phyloP scores from a whole-genome alignment of 306 rosid genomes.

The Cicer yamashitae region DNA sequence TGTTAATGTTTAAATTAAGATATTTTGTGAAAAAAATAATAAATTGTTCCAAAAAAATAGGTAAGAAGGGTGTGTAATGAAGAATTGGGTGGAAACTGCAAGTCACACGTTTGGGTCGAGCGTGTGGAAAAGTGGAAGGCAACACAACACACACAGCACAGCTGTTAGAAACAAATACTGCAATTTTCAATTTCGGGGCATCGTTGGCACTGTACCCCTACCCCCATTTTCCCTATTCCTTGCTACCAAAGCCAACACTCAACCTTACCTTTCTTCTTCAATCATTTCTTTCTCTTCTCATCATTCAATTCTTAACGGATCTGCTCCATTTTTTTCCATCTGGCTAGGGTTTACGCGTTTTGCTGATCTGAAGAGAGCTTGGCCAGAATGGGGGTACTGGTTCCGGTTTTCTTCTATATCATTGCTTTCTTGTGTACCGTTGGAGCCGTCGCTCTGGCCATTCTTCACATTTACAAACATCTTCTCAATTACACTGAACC shows the following conservation, averaged over 20 bases:
- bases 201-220: constrained; percentile 7
- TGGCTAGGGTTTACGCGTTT: constrained; percentile 50
- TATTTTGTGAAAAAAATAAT: no score
- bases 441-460: constrained; percentile 82
- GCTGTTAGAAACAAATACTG: neutral
- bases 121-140: constrained; percentile 22
- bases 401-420: constrained; percentile 64
- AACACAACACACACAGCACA: neutral
- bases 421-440: constrained; percentile 84
- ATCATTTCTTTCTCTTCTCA: neutral
- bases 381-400: constrained; percentile 61
- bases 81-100: neutral
- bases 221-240: neutral
- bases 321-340: neutral
- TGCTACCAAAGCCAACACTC: constrained; percentile 38
- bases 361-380: constrained; percentile 17
- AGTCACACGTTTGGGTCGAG: neutral
- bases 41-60: neutral
- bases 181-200: constrained; percentile 1
- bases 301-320: constrained; percentile 38
- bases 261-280: neutral
- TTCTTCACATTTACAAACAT: constrained; percentile 82
- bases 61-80: neutral
- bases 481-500: constrained; percentile 96
- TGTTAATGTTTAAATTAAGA: no score